A percentile compares a stretch with the other conserved stretches of the same genome.
phyloP scores from a whole-genome alignment of 176 grass and related monocot genomes.

The Puya raimondii region DNA sequence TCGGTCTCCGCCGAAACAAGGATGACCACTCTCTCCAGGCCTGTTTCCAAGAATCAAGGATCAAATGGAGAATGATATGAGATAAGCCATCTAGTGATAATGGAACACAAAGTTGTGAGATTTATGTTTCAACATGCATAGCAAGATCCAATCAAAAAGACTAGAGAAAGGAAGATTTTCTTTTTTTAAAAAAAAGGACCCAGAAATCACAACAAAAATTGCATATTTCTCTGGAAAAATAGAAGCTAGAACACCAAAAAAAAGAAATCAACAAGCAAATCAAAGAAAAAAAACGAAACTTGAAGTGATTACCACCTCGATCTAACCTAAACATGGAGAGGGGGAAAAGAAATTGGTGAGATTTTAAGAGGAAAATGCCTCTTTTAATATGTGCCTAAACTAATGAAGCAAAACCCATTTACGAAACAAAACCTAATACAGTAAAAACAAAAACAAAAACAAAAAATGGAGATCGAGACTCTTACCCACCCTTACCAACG shows the following conservation, averaged over 20 bases:
- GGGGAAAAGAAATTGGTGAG: neutral
- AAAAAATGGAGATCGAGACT: constrained; percentile 20
- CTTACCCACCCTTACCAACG: neutral
- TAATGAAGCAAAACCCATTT: neutral
- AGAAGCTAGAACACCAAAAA: neutral
- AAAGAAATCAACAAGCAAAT: neutral
- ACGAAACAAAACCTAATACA: neutral
- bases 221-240: neutral
- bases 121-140: too few relatives aligned
- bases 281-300: neutral
- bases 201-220: neutral
- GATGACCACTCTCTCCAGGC: neutral
- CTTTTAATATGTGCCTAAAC: too few relatives aligned
- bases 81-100: too few relatives aligned
- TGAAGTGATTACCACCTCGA: neutral
- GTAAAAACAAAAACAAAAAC: constrained; percentile 6
- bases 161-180: neutral
- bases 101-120: too few relatives aligned
- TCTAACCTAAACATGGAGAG: neutral
- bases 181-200: neutral
- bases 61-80: too few relatives aligned
- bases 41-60: constrained; percentile 2
- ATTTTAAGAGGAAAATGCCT: neutral
- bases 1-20: constrained; percentile 1
- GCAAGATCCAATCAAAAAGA: neutral